Evolutionary conservation across 768 basidiomycete genomes (phyloP).

Genomic region (Amanita rubescens): DNA sequence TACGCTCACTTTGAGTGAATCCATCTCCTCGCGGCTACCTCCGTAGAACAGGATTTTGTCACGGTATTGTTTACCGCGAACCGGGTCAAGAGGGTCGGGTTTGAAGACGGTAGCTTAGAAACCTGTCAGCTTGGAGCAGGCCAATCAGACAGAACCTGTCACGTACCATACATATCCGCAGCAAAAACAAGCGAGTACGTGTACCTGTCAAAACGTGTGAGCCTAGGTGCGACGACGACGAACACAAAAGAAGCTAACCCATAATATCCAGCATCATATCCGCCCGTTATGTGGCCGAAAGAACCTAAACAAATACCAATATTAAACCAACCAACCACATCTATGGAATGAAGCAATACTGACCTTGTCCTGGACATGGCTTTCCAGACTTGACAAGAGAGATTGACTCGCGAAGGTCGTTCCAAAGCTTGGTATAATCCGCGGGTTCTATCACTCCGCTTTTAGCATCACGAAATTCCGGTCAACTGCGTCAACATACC

Average conservation of each 20-base stretch:
- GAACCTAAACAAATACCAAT: constrained; percentile 23
- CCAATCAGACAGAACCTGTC: background rate
- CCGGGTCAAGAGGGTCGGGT: constrained; percentile 64
- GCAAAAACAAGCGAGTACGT: constrained; percentile 68
- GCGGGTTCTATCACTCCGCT: constrained; percentile 30
- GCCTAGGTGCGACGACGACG: background rate
- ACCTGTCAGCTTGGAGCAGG: background rate
- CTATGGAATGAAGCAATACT: background rate
- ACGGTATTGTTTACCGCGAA: constrained; percentile 60
- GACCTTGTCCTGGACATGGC: constrained; percentile 59
- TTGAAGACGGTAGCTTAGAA: constrained; percentile 66
- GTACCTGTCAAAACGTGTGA: constrained; percentile 27
- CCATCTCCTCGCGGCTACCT: constrained; percentile 72
- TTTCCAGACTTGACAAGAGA: constrained; percentile 61
- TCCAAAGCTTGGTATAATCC: constrained; percentile 82
- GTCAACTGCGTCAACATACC: constrained; percentile 25
- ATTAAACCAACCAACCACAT: background rate
- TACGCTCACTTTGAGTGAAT: constrained; percentile 58
- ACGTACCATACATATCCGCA: constrained; percentile 48
- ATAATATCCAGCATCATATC: constrained; percentile 66
- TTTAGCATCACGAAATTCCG: background rate
- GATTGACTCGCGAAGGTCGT: constrained; percentile 57
- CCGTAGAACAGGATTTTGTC: constrained; percentile 69
- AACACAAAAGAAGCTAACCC: constrained; percentile 31
- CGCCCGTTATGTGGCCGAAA: constrained; percentile 74